These are phyloP conservation scores for Phytophthora uliginosa DNA, from an alignment of 352 stramenopile genomes.

Conservation along the genomic window DNA sequence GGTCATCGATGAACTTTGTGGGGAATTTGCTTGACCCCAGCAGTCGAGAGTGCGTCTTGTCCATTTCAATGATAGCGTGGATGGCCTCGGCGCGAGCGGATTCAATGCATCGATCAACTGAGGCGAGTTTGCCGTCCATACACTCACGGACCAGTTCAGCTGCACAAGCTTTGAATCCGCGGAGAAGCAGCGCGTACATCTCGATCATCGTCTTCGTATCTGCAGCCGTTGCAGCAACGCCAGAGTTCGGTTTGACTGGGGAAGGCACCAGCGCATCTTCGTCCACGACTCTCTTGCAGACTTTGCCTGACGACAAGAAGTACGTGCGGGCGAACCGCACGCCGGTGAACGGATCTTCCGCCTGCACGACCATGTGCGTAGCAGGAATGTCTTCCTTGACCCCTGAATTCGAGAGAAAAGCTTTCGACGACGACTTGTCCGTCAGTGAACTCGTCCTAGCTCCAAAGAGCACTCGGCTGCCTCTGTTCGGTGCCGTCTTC, in stretches of 20 bases:
- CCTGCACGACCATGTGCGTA: conserved; percentile 75
- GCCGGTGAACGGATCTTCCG: conserved; percentile 79
- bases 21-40: conserved; percentile 29
- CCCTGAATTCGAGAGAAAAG: conserved; percentile 47
- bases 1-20: conserved; percentile 46
- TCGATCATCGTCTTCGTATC: conserved; percentile 42
- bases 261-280: conserved; percentile 69
- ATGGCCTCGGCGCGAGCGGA: conserved; percentile 32
- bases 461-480: conserved; percentile 73
- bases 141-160: conserved; percentile 27
- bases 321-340: conserved; percentile 74
- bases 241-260: conserved; percentile 12
- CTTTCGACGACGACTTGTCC: conserved; percentile 45
- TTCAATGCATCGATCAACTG: conserved; percentile 34
- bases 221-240: conserved; percentile 13
- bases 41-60: conserved; percentile 25
- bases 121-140: conserved; percentile 13
- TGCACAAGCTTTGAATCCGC: conserved; percentile 43
- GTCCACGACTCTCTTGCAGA: conserved; percentile 60
- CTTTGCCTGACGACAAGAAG: conserved; percentile 70
- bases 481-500: conserved; percentile 32
- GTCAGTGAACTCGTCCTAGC: conserved; percentile 45
- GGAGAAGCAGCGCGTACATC: conserved; percentile 47
- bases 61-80: conserved; percentile 25
- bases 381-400: conserved; percentile 32